A percentile compares a stretch with the other conserved stretches of the same genome.
Conservation (phyloP, 176 grass and related monocot genomes). For the Hsuehochloa calcarea region DNA sequence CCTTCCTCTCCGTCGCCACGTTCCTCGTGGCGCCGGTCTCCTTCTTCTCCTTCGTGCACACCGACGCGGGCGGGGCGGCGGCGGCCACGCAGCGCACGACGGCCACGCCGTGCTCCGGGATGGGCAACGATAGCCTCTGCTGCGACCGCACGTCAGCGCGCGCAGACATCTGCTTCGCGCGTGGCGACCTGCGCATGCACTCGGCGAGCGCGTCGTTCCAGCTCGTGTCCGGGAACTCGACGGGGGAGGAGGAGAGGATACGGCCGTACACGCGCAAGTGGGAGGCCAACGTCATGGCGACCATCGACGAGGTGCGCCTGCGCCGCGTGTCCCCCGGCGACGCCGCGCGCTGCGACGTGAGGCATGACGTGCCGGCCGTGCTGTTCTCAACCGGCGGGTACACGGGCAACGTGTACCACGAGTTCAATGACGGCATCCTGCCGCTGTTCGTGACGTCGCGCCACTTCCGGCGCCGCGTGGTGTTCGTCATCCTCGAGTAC, state of each 20-base stretch:
- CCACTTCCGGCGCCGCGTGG: slow-evolving; percentile 55
- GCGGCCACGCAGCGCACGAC: slow-evolving; percentile 10
- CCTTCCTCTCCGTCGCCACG: slow-evolving; percentile 32
- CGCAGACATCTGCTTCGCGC: slow-evolving; percentile 77
- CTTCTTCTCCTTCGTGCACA: slow-evolving; percentile 51
- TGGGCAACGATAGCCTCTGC: slow-evolving; percentile 62
- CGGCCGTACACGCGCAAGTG: slow-evolving; percentile 92
- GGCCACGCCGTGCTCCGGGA: slow-evolving; percentile 13
- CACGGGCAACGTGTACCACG: slow-evolving; percentile 94
- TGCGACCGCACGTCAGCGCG: slow-evolving; percentile 68
- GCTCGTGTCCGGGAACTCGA: slow-evolving; percentile 38
- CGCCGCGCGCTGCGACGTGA: slow-evolving; percentile 60
- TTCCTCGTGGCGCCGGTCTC: slow-evolving; percentile 41
- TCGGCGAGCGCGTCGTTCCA: slow-evolving; percentile 68
- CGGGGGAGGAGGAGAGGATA: slow-evolving; percentile 42
- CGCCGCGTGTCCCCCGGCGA: slow-evolving; percentile 25
- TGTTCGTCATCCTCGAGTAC: slow-evolving; percentile 76
- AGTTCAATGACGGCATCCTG: slow-evolving; percentile 94
- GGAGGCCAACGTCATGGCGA: slow-evolving; percentile 67
- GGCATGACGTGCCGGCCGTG: slow-evolving; percentile 67
- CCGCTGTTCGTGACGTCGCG: slow-evolving; percentile 82
- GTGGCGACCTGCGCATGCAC: slow-evolving; percentile 74
- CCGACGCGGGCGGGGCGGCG: slow-evolving; percentile 22
- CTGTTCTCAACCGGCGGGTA: slow-evolving; percentile 89
- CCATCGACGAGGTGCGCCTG: slow-evolving; percentile 66